Base-by-base conservation (phyloP, 2,329 filamentous ascomycete genomes). In the Sodiomyces alkalinus region DNA sequence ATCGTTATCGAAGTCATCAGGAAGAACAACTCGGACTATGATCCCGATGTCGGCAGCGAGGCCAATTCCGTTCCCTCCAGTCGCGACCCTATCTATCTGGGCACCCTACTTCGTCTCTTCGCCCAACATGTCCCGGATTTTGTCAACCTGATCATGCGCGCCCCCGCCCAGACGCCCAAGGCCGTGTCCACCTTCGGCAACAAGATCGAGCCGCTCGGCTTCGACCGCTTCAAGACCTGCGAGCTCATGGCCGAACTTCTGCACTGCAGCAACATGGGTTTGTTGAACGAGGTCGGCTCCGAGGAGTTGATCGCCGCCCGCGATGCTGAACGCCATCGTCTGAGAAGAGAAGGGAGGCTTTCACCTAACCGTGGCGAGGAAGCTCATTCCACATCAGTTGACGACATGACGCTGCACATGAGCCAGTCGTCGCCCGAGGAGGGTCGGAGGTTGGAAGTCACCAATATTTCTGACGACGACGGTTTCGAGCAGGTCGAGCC, bases 11-110 rank as follows among this genome's bases (percentile, higher is more conserved):
- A 98, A 55, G 90, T 98, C 25, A 98, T 98, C 48, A 73, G 90
- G 35, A 98, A 98, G 59, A 98, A 98, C 55, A 98, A 98, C 51
- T 96, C 90, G 0, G 90, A 98, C 53, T 98, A 98, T 49, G 90
- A 98, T 42, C 78, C 90, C 1, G 90, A 96, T 41, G 80, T 86
- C 41, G 75, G 86, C 35, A 74, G 79, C 27, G 82, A 85, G 33
- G 73, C 80, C 17, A 80, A 80, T 39, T 71, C 80, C 3, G 63
- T 76, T 30, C 87, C 87, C 0, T 87, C 85, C 1, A 79, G 74
- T 39, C 75, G 80, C 28, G 90, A 98, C 45, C 90, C 90, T 4
- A 98, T 98, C 42, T 98, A 96, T 46, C 69, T 98, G 1, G 90
- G 90, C 14, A 90, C 80, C 2, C 64, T 98, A 6, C 67, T 98